phyloP scores from a whole-genome alignment of 805 yeast species.

The Pichia eremophila region DNA sequence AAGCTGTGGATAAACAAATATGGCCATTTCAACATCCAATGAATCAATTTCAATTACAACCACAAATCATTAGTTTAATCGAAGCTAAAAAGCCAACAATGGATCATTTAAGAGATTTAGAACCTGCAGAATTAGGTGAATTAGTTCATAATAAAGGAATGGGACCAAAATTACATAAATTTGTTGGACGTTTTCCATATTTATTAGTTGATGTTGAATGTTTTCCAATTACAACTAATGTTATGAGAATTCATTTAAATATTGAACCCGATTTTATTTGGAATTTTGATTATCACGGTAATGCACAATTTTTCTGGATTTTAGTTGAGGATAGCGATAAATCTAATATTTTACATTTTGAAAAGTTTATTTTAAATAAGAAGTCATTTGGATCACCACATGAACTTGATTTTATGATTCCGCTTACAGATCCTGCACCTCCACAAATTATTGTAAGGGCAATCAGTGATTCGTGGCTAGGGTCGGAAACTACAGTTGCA shows the following conservation, averaged over 20 bases:
- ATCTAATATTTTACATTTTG: conserved; percentile 68
- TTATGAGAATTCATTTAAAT: conserved; percentile 67
- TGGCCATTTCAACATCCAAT: conserved; percentile 93
- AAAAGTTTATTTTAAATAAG: conserved; percentile 61
- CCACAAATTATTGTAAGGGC: conserved; percentile 76
- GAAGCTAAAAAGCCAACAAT: conserved; percentile 58
- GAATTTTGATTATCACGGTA: conserved; percentile 78
- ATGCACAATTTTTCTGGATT: conserved; percentile 83
- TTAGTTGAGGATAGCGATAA: conserved; percentile 80
- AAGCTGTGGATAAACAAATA: conserved; percentile 69
- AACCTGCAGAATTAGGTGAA: conserved; percentile 74
- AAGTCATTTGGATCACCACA: conserved; percentile 47
- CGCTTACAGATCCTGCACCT: conserved; percentile 81
- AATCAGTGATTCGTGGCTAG: conserved; percentile 83
- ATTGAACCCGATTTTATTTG: conserved; percentile 74
- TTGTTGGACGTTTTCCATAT: conserved; percentile 66
- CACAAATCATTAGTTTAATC: conserved; percentile 50
- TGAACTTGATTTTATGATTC: conserved; percentile 87
- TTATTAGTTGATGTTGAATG: conserved; percentile 70
- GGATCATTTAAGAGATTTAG: conserved; percentile 66
- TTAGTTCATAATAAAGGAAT: conserved; percentile 72
- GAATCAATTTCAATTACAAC: conserved; percentile 76
- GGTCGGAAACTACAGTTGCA: conserved; percentile 65
- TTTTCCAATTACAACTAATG: conserved; percentile 81
- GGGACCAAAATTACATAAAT: conserved; percentile 53